Percentiles rank a stretch among this genome's conserved stretches.
phyloP scores from a whole-genome alignment of 371 early-diverging fungal genomes.

The Nematocida displodere region DNA sequence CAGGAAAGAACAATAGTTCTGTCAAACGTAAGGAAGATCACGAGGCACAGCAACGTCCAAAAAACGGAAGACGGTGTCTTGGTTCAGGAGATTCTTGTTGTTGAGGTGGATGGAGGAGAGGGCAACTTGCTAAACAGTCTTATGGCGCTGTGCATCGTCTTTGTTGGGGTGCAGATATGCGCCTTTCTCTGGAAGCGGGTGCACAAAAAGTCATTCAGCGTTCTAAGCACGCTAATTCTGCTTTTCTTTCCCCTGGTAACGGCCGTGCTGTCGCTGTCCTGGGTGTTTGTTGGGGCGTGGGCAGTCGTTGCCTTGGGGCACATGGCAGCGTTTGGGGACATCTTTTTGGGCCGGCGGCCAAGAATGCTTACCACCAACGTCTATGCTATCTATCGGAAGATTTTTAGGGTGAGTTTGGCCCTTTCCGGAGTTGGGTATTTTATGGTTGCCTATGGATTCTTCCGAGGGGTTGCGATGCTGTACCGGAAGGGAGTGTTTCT shows the following conservation, averaged over 20 bases:
- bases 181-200: slow-evolving; percentile 55
- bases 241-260: slow-evolving; percentile 55
- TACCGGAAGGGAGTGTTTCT: slow-evolving; percentile 7
- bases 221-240: slow-evolving; percentile 42
- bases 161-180: slow-evolving; percentile 56
- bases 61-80: slow-evolving; percentile 17
- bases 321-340: slow-evolving; percentile 43
- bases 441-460: slow-evolving; percentile 37
- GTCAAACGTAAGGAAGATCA: neutral
- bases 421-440: slow-evolving; percentile 18
- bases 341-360: slow-evolving; percentile 39
- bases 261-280: slow-evolving; percentile 31
- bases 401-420: slow-evolving; percentile 18
- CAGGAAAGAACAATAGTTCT: neutral
- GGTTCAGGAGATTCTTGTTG: slow-evolving; percentile 26
- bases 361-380: slow-evolving; percentile 17
- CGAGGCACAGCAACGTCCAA: neutral
- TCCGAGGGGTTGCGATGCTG: neutral
- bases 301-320: slow-evolving; percentile 8
- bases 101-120: slow-evolving; percentile 26
- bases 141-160: slow-evolving; percentile 33
- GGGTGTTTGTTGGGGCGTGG: slow-evolving; percentile 53
- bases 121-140: neutral
- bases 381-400: slow-evolving; percentile 21
- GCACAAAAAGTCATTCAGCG: slow-evolving; percentile 44